phyloP scores from a whole-genome alignment of 495 filamentous ascomycete genomes.

The Penicilliopsis zonata region DNA sequence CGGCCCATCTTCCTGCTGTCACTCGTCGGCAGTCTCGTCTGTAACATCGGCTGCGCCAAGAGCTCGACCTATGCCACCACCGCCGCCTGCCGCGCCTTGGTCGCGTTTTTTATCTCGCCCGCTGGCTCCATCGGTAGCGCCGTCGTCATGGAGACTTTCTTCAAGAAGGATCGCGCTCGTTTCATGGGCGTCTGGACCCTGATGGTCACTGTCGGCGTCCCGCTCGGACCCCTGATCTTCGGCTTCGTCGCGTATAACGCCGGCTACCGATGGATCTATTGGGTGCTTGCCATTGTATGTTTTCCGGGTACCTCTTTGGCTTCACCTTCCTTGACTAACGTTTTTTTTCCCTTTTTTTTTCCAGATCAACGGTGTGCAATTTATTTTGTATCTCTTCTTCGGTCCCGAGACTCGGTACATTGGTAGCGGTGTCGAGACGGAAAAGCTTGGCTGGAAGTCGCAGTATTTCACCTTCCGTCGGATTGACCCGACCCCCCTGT shows the following conservation, averaged over 20 bases:
- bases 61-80: conserved; percentile 27
- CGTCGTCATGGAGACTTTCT: conserved; percentile 41
- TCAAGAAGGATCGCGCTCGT: conserved; percentile 33
- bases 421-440: conserved; percentile 9
- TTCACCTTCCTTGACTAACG: neutral
- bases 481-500: conserved; percentile 38
- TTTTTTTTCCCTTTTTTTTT: neutral
- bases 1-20: conserved; percentile 41
- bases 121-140: conserved; percentile 41
- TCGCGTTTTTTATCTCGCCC: conserved; percentile 41
- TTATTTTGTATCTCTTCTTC: conserved; percentile 42
- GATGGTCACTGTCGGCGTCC: conserved; percentile 32
- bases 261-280: conserved; percentile 36
- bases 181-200: conserved; percentile 45
- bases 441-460: conserved; percentile 16
- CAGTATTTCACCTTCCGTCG: conserved; percentile 31
- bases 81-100: conserved; percentile 33
- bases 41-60: conserved; percentile 34
- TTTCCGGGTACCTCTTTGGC: neutral
- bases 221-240: conserved; percentile 30
- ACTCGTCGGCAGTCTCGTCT: conserved; percentile 27
- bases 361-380: conserved; percentile 40
- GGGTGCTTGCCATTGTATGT: conserved; percentile 29
- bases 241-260: conserved; percentile 32
- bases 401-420: conserved; percentile 44